Evolutionary conservation across 2,329 filamentous ascomycete species (phyloP), one percentile per base, ranked within the genome.

Genomic region (Cladobotryum protrusum): DNA sequence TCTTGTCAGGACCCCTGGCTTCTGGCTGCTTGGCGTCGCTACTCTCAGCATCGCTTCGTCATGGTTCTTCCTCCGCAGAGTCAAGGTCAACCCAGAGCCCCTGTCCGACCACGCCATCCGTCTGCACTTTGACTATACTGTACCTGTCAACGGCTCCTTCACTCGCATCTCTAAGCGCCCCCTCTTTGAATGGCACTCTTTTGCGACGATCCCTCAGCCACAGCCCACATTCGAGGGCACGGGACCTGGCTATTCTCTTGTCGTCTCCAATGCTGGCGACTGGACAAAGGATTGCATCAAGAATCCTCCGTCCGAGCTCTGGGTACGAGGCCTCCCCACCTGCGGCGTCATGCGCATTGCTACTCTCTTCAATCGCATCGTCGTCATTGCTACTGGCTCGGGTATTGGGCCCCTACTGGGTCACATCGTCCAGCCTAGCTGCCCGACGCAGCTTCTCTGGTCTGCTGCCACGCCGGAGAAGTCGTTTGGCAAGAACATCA

Each of bases 201-300:
- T 91, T 61, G 87, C 86, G 40, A 84, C 83, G 1, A 86, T 90
- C 53, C 82, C 85, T 1, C 76, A 81, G 52, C 73, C 78, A 2
- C 62, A 70, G 48, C 50, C 55, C 11, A 61, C 55, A 1, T 56
- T 54, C 47, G 52, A 59, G 2, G 57, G 57, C 17, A 59, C 58
- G 20, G 17, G 20, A 36, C 58, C 56, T 11, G 82, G 79, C 13
- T 88, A 85, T 67, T 87, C 83, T 0, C 72, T 86, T 29, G 70
- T 90, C 29, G 75, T 90, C 24, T 87, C 85, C 48, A 85, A 83
- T 56, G 85, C 85, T 3, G 86, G 86, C 18, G 85, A 90, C 67
- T 90, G 86, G 86, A 90, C 86, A 1, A 70, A 71, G 19, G 70
- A 73, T 32, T 77, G 79, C 49, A 88, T 90, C 66, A 68, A 74